Conservation (phyloP, 2,329 filamentous ascomycete genomes). For the Fusarium sp. region DNA sequence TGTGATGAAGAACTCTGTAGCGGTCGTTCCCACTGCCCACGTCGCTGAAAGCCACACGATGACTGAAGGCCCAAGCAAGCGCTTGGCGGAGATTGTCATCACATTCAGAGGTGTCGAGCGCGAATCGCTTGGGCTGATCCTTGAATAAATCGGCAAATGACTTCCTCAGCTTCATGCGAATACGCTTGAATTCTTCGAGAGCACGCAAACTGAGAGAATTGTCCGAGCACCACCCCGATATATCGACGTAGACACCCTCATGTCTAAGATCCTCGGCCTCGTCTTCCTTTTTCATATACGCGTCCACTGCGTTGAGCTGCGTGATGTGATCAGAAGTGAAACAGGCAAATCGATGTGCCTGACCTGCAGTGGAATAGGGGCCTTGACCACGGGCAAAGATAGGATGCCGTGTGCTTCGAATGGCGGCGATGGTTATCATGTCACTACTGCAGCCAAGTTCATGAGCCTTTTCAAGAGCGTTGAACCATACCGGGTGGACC, state of each 20-base stretch:
- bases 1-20: conserved; percentile 87
- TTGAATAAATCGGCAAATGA: not conserved
- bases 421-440: not conserved
- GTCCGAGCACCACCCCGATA: not conserved
- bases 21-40: conserved; percentile 79
- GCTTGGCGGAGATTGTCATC: conserved; percentile 1
- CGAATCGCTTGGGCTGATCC: not conserved
- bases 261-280: not conserved
- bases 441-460: not conserved
- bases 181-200: not conserved
- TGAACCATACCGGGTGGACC: not conserved
- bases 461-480: not conserved
- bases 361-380: not conserved
- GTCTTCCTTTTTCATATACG: not conserved
- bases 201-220: not conserved
- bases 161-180: not conserved
- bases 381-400: not conserved
- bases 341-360: not conserved
- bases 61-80: conserved; percentile 78
- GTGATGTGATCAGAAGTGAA: not conserved
- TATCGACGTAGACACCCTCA: not conserved
- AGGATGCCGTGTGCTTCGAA: not conserved
- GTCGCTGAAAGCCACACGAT: conserved; percentile 89
- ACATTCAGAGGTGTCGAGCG: not conserved
- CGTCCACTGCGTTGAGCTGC: not conserved